Evolutionary conservation across 108 stramenopile species (phyloP), one percentile per base, ranked within the genome.

Genomic region (Epithemia pelagica): DNA sequence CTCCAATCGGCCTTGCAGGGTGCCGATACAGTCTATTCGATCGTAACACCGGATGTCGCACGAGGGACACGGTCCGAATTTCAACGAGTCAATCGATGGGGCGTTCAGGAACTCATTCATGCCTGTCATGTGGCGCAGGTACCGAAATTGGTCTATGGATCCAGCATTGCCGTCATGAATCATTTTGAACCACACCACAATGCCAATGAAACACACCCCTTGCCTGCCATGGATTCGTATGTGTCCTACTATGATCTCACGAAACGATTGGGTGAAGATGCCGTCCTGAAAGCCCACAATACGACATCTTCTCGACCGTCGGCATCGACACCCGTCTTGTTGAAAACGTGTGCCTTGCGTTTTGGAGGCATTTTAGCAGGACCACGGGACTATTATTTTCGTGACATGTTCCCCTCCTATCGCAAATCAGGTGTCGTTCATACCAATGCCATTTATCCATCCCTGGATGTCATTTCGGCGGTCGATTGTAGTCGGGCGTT

Each of bases 21-120:
- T 29, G 57, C 67, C 21, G 67, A 68, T 33, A 59, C 58, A 1
- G 67, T 68, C 56, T 68, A 59, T 59, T 59, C 52, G 29, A 8
- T 68, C 20, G 67, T 57, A 22, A 68, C 67, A 26, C 56, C 56
- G 7, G 67, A 68, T 26, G 67, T 68, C 2, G 10, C 27, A n/a
- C n/a, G 26, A 7, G 58, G 58, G 25, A 32, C 58, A 25, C 56
- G 56, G 22, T 29, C 67, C 25, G 67, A 31, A 24, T 58, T 68
- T 29, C 2, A 27, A 22, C 32, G 33, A 18, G 32, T 33, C n/a
- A 68, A 68, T 28, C 56, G 27, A n/a, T 7, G 32, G 1, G 67
- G 67, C 1, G 31, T 68, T 24, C n/a, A 32, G 23, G 22, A 22
- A 7, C 18, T 59, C 2, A 58, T 68, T 5, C 21, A 18, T 23